Evolutionary conservation across 306 rosid species (phyloP).

Genomic region (Ziziphus jujuba): DNA sequence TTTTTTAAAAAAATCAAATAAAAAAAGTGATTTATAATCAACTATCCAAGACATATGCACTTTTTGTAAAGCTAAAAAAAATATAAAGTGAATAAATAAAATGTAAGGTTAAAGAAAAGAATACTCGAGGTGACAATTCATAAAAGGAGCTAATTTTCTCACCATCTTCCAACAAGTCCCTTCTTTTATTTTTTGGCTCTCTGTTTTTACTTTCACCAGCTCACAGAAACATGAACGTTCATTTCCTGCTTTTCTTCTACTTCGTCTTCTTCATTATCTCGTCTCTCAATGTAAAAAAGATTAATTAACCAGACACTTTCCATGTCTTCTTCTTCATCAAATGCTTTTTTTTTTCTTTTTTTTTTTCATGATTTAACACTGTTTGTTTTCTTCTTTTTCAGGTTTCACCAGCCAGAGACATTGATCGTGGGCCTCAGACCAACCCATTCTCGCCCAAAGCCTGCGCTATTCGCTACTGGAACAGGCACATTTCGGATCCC

Average conservation of each 20-base stretch:
- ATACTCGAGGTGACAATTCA: not conserved
- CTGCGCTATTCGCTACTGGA: conserved; percentile 72
- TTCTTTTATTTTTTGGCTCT: not conserved
- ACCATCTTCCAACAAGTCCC: not conserved
- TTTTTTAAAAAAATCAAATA: no score
- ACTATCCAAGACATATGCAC: not conserved
- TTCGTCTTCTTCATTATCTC: conserved; percentile 24
- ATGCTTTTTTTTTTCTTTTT: no score
- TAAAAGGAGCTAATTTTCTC: not conserved
- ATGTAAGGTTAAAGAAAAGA: conserved; percentile 16
- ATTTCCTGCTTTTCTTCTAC: conserved; percentile 38
- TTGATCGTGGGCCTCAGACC: not conserved
- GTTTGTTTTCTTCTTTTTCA: conserved; percentile 17
- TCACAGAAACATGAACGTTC: conserved; percentile 32
- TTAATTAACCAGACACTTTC: not conserved
- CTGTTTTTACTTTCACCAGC: not conserved
- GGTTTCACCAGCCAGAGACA: conserved; percentile 36
- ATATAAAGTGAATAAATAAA: not conserved
- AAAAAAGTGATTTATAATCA: no score
- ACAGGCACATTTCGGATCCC: conserved; percentile 43
- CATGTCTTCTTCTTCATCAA: not conserved
- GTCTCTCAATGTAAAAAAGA: not conserved
- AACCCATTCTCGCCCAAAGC: conserved; percentile 84
- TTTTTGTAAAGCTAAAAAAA: conserved; percentile 7
- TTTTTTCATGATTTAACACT: no score